Evolutionary conservation across 164 flowering plant species (phyloP).

Genomic region (Dillenia turbinata): DNA sequence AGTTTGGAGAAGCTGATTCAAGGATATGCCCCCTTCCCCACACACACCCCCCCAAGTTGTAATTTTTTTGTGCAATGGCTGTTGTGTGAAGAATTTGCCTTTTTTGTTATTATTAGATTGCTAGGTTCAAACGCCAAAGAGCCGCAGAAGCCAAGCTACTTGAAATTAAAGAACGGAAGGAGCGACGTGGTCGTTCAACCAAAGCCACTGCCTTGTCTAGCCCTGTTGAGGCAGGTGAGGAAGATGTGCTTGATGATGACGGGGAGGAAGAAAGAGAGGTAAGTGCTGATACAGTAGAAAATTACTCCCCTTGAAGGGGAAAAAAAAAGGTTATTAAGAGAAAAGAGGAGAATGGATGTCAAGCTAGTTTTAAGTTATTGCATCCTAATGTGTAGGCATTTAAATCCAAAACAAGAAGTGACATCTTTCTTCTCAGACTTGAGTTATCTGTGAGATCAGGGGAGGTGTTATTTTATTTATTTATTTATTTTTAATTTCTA

Average conservation of each 20-base stretch:
- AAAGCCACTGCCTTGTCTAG: conserved; percentile 83
- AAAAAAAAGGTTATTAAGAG: too few species aligned
- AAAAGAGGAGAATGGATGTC: too few species aligned
- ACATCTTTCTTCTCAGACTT: neutral
- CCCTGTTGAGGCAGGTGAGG: conserved; percentile 84
- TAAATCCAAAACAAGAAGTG: too few species aligned
- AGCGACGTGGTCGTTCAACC: conserved; percentile 82
- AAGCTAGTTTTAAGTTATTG: too few species aligned
- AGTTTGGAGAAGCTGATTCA: too few species aligned
- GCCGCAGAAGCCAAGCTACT: conserved; percentile 82
- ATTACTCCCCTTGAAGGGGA: too few species aligned
- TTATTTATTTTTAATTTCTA: too few species aligned
- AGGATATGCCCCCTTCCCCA: too few species aligned
- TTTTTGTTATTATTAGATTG: conserved; percentile 45
- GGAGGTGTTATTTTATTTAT: too few species aligned
- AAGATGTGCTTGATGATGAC: conserved; percentile 80
- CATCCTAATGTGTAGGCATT: too few species aligned
- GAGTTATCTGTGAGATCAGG: neutral
- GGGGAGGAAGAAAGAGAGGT: conserved; percentile 99
- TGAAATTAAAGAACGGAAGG: conserved; percentile 84
- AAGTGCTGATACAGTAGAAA: conserved; percentile 11
- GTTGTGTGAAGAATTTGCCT: neutral
- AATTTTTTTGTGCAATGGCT: neutral
- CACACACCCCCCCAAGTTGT: too few species aligned
- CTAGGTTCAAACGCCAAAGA: conserved; percentile 80